Conservation (phyloP, 768 basidiomycete genomes). For the Pisolithus microcarpus region DNA sequence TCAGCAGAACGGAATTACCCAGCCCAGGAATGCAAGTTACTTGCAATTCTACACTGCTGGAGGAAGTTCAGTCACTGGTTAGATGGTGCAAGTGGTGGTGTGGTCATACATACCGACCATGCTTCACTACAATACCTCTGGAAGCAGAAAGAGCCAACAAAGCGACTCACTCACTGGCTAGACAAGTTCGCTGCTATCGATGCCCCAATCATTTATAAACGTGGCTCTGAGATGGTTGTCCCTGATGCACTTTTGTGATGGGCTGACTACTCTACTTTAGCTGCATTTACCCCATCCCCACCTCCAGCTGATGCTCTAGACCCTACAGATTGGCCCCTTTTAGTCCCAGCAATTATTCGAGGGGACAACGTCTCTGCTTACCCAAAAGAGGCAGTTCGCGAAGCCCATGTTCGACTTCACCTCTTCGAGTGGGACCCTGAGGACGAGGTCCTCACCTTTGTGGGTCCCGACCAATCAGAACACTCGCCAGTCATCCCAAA, state of each 20-base stretch:
- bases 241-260: background rate
- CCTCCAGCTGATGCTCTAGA: background rate
- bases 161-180: background rate
- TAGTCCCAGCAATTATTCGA: background rate
- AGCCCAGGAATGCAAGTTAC: background rate
- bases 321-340: background rate
- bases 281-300: background rate
- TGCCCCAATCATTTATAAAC: too few species aligned
- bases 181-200: too few species aligned
- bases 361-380: background rate
- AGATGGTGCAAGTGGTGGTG: too few species aligned
- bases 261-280: background rate
- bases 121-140: too few species aligned
- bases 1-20: background rate
- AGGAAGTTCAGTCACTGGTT: background rate
- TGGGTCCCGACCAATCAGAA: background rate
- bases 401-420: too few species aligned
- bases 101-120: too few species aligned
- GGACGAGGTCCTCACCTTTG: too few species aligned
- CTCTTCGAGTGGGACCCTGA: too few species aligned
- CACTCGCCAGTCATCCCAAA: background rate
- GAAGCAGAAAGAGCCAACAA: background rate
- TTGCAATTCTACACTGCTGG: background rate
- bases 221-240: background rate
- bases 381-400: too few species aligned